phyloP scores from a whole-genome alignment of 169 alveolate species.

The Perkinsus olseni region DNA sequence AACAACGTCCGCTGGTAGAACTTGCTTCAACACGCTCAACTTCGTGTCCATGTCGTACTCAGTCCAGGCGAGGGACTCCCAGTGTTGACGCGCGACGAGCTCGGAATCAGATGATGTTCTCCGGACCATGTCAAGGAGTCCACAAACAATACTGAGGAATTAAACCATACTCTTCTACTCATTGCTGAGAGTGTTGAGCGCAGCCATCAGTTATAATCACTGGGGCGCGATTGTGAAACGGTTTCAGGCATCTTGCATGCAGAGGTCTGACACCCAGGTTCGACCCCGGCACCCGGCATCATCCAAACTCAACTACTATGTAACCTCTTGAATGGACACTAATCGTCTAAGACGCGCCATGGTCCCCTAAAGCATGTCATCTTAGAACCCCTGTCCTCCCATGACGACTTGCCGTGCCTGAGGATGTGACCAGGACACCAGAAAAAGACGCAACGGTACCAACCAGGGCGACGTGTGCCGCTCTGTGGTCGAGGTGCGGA shows the following conservation, averaged over 20 bases:
- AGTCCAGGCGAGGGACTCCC: background rate
- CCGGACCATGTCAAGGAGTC: background rate
- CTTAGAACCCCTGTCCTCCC: background rate
- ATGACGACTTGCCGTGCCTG: background rate
- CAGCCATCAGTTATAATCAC: too few species aligned
- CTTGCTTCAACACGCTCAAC: background rate
- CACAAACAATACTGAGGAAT: too few species aligned
- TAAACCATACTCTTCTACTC: too few species aligned
- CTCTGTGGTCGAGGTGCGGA: background rate
- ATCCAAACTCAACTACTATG: too few species aligned
- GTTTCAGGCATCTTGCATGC: too few species aligned
- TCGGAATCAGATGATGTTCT: background rate
- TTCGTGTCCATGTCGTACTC: background rate
- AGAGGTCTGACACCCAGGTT: too few species aligned
- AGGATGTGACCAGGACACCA: background rate
- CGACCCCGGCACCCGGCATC: too few species aligned
- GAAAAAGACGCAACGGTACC: background rate
- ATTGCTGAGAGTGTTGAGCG: background rate
- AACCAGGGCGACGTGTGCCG: background rate
- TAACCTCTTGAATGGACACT: too few species aligned
- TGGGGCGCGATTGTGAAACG: too few species aligned
- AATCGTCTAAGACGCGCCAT: too few species aligned
- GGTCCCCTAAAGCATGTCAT: background rate
- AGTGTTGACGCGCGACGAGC: background rate
- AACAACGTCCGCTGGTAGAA: background rate